These are phyloP conservation scores for Creolimax fragrantissima DNA, from an alignment of 78 protist genomes.

Conservation along the genomic window DNA sequence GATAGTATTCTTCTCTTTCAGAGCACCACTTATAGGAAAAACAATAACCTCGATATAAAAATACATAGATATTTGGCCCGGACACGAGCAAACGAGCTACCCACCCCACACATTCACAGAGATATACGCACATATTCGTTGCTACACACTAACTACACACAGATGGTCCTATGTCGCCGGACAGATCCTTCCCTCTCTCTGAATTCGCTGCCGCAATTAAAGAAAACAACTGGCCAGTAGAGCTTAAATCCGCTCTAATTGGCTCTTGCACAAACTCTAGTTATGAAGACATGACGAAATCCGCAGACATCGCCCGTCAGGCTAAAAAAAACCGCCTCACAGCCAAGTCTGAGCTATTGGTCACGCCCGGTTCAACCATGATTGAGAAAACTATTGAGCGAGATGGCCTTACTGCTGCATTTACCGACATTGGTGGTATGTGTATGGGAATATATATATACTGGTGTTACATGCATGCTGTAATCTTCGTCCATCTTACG, in stretches of 20 bases:
- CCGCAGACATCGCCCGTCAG: constrained; percentile 55
- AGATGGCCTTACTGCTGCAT: constrained; percentile 57
- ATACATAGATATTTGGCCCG: too few relatives aligned
- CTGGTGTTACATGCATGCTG: too few relatives aligned
- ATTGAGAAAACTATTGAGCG: constrained; percentile 60
- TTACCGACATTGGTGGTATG: constrained; percentile 56
- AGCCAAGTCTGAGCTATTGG: constrained; percentile 46
- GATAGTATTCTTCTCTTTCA: too few relatives aligned
- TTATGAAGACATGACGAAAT: constrained; percentile 79
- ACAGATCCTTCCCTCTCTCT: constrained; percentile 56
- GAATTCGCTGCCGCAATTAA: constrained; percentile 40
- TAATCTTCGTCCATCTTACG: too few relatives aligned
- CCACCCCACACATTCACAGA: too few relatives aligned
- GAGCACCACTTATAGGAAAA: too few relatives aligned
- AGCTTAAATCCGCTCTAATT: constrained; percentile 72
- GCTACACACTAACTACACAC: too few relatives aligned
- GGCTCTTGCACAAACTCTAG: constrained; percentile 86
- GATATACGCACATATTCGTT: too few relatives aligned
- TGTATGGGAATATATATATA: too few relatives aligned
- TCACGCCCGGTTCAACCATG: constrained; percentile 88
- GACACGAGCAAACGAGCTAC: too few relatives aligned
- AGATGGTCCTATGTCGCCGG: constrained; percentile 82
- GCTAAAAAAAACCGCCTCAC: constrained; percentile 55
- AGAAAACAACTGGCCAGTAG: constrained; percentile 73
- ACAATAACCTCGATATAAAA: too few relatives aligned